Percentiles rank a stretch among this genome's conserved stretches.
phyloP scores from a whole-genome alignment of 2,329 filamentous ascomycete species.

The Alternaria gansuensis region DNA sequence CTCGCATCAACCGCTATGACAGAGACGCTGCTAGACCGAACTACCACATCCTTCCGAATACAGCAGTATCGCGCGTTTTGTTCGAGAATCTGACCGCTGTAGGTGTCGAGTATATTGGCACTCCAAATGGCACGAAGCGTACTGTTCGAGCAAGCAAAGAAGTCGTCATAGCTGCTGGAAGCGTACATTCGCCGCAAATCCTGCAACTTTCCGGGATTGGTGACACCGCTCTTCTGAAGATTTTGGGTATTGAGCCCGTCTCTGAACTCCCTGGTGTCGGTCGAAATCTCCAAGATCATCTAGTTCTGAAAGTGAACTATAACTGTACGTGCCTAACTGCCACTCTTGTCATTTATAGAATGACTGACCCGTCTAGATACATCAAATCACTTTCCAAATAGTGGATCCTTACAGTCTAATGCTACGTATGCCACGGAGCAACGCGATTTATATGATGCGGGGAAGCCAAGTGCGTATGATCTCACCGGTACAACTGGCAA shows the following conservation, averaged over 20 bases:
- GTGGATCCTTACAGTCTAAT: conserved; percentile 31
- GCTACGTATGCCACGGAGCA: conserved; percentile 43
- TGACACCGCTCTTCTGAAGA: conserved; percentile 13
- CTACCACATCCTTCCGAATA: conserved; percentile 39
- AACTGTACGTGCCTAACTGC: conserved; percentile 25
- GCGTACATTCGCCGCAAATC: conserved; percentile 67
- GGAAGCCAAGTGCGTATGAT: conserved; percentile 40
- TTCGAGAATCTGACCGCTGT: conserved; percentile 28
- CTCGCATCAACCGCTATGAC: conserved; percentile 46
- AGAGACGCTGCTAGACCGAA: conserved; percentile 40
- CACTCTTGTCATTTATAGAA: background rate
- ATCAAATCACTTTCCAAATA: conserved; percentile 29
- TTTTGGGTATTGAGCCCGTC: conserved; percentile 25
- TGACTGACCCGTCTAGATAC: conserved; percentile 12
- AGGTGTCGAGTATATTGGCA: conserved; percentile 32
- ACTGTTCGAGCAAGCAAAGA: conserved; percentile 52
- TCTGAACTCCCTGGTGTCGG: conserved; percentile 41
- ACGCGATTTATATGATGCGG: conserved; percentile 36
- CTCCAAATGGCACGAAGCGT: conserved; percentile 6
- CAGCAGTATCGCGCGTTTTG: conserved; percentile 29
- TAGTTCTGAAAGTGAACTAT: conserved; percentile 30
- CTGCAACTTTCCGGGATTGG: conserved; percentile 71
- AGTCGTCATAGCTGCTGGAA: conserved; percentile 67
- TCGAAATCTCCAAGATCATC: conserved; percentile 42
- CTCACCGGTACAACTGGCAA: conserved; percentile 34